These are phyloP conservation scores for Chaetomiaceae sp. DNA, from an alignment of 2,329 filamentous ascomycete species.

Conservation along the genomic window DNA sequence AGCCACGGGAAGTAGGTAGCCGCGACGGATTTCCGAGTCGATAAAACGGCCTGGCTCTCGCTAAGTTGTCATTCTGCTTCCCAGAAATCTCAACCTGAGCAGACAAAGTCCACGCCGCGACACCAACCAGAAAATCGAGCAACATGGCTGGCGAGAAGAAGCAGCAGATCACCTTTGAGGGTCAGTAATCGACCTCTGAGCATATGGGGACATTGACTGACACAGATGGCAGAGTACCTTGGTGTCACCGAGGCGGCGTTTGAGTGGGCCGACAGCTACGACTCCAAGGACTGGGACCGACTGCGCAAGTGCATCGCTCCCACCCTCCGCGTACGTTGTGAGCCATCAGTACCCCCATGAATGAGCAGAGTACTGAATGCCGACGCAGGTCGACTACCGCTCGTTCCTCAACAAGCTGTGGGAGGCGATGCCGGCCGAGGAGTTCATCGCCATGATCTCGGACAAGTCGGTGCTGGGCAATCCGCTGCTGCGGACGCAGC, in stretches of 20 bases:
- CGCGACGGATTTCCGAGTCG: background rate
- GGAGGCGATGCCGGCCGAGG: conserved; percentile 56
- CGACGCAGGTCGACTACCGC: conserved; percentile 74
- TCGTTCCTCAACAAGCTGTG: conserved; percentile 57
- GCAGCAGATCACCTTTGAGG: conserved; percentile 28
- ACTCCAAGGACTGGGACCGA: conserved; percentile 61
- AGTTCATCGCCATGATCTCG: conserved; percentile 59
- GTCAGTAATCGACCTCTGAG: conserved; percentile 9
- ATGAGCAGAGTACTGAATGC: too few species aligned
- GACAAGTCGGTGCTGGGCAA: conserved; percentile 55
- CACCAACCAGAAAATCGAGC: background rate
- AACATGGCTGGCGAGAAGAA: conserved; percentile 25
- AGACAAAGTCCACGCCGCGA: background rate
- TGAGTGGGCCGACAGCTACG: conserved; percentile 63
- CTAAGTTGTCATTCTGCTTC: background rate
- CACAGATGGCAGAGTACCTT: conserved; percentile 40
- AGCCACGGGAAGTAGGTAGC: too few species aligned
- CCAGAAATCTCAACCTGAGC: background rate
- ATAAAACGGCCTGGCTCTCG: conserved; percentile 1
- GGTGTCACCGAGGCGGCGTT: conserved; percentile 47
- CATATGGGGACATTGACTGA: conserved; percentile 42
- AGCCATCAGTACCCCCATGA: too few species aligned
- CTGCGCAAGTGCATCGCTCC: conserved; percentile 60
- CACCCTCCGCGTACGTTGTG: conserved; percentile 46
- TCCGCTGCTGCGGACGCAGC: conserved; percentile 59